phyloP scores from a whole-genome alignment of 192 early-diverging fungal genomes.

The Coemansia sp. region DNA sequence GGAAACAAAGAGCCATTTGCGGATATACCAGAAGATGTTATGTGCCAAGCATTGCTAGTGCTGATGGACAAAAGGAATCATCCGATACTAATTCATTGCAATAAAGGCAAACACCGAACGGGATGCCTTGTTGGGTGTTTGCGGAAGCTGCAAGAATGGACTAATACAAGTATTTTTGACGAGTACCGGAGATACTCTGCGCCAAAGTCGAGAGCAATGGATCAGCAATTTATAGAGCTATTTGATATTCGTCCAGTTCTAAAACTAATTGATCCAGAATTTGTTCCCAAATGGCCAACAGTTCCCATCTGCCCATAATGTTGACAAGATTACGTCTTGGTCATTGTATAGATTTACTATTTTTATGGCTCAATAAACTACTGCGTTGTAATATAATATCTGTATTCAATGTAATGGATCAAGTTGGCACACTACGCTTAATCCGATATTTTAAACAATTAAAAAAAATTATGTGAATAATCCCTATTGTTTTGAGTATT shows the following conservation, averaged over 20 bases:
- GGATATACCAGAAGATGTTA: constrained; percentile 50
- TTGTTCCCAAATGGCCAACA: constrained; percentile 70
- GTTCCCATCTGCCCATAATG: constrained; percentile 22
- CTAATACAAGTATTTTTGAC: constrained; percentile 94
- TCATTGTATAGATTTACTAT: no score
- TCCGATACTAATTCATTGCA: constrained; percentile 92
- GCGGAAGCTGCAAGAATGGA: constrained; percentile 93
- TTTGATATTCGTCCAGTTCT: constrained; percentile 70
- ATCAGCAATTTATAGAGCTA: constrained; percentile 83
- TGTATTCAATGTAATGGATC: no score
- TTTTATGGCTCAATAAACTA: no score
- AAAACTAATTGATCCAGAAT: constrained; percentile 57
- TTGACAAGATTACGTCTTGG: background rate
- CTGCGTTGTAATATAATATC: no score
- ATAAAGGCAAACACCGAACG: constrained; percentile 98
- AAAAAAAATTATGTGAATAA: no score
- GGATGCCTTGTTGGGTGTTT: constrained; percentile 94
- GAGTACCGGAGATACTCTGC: constrained; percentile 92
- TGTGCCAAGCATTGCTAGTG: constrained; percentile 26
- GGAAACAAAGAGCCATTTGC: constrained; percentile 82
- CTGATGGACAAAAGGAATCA: constrained; percentile 67
- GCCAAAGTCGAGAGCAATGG: constrained; percentile 79
- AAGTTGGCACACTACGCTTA: no score
- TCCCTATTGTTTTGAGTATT: no score
- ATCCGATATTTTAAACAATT: no score